Evolutionary conservation across 495 filamentous ascomycete species (phyloP), one percentile per base, ranked within the genome.

Genomic region (Penicillium steckii): DNA sequence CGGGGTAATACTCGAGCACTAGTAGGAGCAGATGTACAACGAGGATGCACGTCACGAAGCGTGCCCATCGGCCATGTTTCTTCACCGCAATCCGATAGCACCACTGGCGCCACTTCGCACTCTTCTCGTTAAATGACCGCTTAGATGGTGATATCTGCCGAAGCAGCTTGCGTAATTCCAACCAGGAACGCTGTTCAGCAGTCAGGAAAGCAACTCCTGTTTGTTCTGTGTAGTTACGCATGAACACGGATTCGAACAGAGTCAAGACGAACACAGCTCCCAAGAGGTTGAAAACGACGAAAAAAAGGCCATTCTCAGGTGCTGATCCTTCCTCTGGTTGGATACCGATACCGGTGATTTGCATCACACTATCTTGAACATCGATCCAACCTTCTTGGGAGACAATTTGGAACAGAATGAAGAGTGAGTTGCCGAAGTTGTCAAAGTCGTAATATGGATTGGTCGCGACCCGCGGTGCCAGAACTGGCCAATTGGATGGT

Each of bases 141-240:
- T 95, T 97, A 1, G 93, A 96, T 3, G 94, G 94, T 2, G 91
- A 89, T 15, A 99, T 90, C 65, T 97, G 93, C 38, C 90, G 83
- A 7, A 99, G 80, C 17, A 96, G 77, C 73, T 99, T 99, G 44
- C 94, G 80, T 57, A 99, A 69, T 70, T 99, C 94, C 19, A 97
- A 80, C 94, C 94, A 99, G 0, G 92, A 95, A 55, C 94, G 85
- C 69, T 99, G 94, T 57, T 99, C 94, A 1, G 95, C 87, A 7
- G 94, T 99, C 58, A 99, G 70, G 69, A 91, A 99, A 1, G 94
- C 94, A 48, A 99, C 94, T 8, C 94, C 94, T 8, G 94, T 99
- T 69, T 97, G 91, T 73, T 99, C 94, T 3, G 94, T 97, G 74
- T 97, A 97, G 67, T 95, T 97, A 38, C 94, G 88, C 95, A 99